Percentiles rank a stretch among this genome's conserved stretches.
Conservation (phyloP, 164 flowering plant genomes). For the Dillenia turbinata region DNA sequence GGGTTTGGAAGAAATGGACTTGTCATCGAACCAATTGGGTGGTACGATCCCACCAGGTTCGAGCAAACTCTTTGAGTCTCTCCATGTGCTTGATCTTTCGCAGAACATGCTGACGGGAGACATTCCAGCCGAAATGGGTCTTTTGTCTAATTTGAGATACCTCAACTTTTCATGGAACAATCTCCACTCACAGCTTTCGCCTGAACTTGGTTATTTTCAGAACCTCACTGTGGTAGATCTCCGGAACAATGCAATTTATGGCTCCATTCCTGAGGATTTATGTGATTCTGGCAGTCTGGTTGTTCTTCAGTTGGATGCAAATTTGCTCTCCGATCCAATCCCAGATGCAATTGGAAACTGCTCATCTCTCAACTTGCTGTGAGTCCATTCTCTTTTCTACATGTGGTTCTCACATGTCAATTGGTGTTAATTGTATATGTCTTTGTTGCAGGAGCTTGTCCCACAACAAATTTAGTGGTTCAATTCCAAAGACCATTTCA, state of each 20-base stretch:
- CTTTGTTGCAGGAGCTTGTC: slow-evolving; percentile 77
- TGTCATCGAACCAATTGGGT: slow-evolving; percentile 45
- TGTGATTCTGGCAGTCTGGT: slow-evolving; percentile 62
- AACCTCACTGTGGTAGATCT: slow-evolving; percentile 70
- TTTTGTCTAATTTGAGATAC: slow-evolving; percentile 57
- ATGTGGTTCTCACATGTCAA: neutral
- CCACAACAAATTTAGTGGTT: slow-evolving; percentile 61
- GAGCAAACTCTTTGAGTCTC: slow-evolving; percentile 42
- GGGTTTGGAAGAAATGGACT: slow-evolving; percentile 61
- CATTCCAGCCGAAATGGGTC: slow-evolving; percentile 80
- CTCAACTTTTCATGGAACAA: slow-evolving; percentile 85
- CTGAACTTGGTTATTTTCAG: slow-evolving; percentile 67
- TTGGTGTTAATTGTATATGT: neutral
- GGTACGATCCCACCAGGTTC: slow-evolving; percentile 70
- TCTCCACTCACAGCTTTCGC: slow-evolving; percentile 55
- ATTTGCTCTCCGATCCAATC: slow-evolving; percentile 55
- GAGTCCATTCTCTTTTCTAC: slow-evolving; percentile 25
- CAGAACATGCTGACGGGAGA: slow-evolving; percentile 53
- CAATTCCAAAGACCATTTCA: slow-evolving; percentile 62
- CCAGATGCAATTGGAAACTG: slow-evolving; percentile 89
- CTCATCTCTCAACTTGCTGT: slow-evolving; percentile 76
- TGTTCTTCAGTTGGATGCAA: slow-evolving; percentile 80
- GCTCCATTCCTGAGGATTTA: slow-evolving; percentile 66
- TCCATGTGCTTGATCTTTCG: slow-evolving; percentile 56
- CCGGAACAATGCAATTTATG: slow-evolving; percentile 43